Base-by-base conservation (phyloP, 306 rosid genomes). In the Begonia loranthoides region DNA sequence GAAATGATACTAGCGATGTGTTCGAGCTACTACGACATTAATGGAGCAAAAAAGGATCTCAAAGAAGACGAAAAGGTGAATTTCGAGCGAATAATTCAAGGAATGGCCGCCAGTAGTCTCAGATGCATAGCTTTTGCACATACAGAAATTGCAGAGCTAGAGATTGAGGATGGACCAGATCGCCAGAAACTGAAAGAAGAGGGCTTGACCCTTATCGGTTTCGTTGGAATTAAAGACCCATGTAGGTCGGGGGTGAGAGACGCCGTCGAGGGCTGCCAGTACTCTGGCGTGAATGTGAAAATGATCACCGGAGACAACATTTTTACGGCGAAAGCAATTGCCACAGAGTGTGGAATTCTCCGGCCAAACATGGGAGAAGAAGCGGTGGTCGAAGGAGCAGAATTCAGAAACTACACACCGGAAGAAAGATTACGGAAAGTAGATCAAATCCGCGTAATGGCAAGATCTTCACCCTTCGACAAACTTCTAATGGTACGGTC, bases 41-140 rank as follows among this genome's bases (percentile, higher is more conserved):
- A 56, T 33, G 71, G 75, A 21, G 8, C 13, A n/a, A 9, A 12
- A 0, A 49, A 52, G 21, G 68, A 52, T 17, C 54, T 73, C 4
- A 33, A 16, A 16, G 59, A 48, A 16, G 54, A 34, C 15, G 55
- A 51, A 48, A 64, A 43, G 63, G 1, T 13, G 50, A 22, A 46
- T 16, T 47, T 64, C 4, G 46, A 67, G 51, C 12, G 49, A 10
- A 68, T 52, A 11, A 68, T 68, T 41, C 57, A 68, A 68, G 78
- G 64, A 1, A 64, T 68, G 68, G 74, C 68, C 13, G 70, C 74
- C 1, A 68, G 71, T 9, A 60, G 65, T 40, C 68, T 73, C n/a
- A 28, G 59, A 17, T 68, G 71, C 61, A 73, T 68, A 28, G 71
- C 78, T 34, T 63, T 68, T 52, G 71, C 78, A 33, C 71, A 67